Evolutionary conservation across 441 rosid species (phyloP).

Genomic region (Aquilaria agallochum): DNA sequence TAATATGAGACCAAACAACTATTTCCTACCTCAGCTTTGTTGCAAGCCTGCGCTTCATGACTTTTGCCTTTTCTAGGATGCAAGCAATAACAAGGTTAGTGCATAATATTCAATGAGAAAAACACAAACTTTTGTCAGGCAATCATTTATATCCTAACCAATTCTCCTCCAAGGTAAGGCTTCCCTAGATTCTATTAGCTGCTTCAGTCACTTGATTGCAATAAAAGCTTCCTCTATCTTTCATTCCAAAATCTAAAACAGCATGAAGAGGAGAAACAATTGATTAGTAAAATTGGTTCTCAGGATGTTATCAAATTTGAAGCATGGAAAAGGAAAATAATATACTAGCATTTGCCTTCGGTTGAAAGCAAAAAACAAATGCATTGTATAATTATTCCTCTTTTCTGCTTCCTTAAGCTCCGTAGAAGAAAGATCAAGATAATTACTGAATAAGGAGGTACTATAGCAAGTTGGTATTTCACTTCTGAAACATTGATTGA

Average conservation of each 20-base stretch:
- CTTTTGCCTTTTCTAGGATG: slow-evolving; percentile 28
- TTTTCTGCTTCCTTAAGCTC: slow-evolving; percentile 88
- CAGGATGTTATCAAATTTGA: not conserved
- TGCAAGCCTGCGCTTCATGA: slow-evolving; percentile 60
- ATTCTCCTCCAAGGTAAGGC: slow-evolving; percentile 28
- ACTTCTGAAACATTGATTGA: too few species aligned
- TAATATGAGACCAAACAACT: not conserved
- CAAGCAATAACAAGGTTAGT: slow-evolving; percentile 15
- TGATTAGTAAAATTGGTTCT: too few species aligned
- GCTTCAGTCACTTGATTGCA: slow-evolving; percentile 53
- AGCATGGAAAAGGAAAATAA: slow-evolving; percentile 12
- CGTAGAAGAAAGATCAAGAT: slow-evolving; percentile 15
- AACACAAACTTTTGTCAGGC: slow-evolving; percentile 1
- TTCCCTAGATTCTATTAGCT: slow-evolving; percentile 48
- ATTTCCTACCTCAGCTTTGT: slow-evolving; percentile 2
- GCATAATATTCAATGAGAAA: slow-evolving; percentile 6
- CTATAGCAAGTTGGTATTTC: too few species aligned
- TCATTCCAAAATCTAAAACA: slow-evolving; percentile 63
- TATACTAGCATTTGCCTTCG: slow-evolving; percentile 68
- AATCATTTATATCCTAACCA: slow-evolving; percentile 26
- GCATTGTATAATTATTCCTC: slow-evolving; percentile 56
- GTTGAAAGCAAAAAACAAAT: slow-evolving; percentile 55
- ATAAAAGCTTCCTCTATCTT: slow-evolving; percentile 68
- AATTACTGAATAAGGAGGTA: too few species aligned
- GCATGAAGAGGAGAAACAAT: not conserved